A percentile compares a stretch with the other conserved stretches of the same genome.
Evolutionary conservation across 129 eudicot genomes (phyloP).

Genomic region (Tagetes erecta): DNA sequence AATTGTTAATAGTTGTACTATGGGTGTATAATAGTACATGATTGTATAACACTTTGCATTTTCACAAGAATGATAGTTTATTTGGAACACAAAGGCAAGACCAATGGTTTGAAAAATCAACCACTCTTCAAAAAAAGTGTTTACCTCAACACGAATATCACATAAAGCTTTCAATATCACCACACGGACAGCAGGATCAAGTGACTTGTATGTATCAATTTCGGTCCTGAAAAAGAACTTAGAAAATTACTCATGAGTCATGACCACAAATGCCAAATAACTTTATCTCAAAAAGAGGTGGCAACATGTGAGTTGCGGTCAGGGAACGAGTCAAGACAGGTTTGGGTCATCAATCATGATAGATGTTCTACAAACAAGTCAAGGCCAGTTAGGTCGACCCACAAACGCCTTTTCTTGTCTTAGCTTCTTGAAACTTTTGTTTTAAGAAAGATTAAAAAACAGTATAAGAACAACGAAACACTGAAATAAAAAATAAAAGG

Average conservation of each 20-base stretch:
- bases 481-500: neutral
- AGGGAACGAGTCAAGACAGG: neutral
- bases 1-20: neutral
- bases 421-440: neutral
- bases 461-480: neutral
- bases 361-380: neutral
- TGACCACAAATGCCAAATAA: slow-evolving; percentile 9
- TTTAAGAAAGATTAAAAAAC: neutral
- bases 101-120: slow-evolving; percentile 8
- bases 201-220: slow-evolving; percentile 71
- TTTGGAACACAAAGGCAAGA: slow-evolving; percentile 9
- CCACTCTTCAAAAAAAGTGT: neutral
- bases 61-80: slow-evolving; percentile 5
- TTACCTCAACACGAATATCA: slow-evolving; percentile 99
- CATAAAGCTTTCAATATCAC: slow-evolving; percentile 86
- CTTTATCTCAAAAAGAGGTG: slow-evolving; percentile 4
- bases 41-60: neutral
- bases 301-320: neutral
- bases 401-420: neutral
- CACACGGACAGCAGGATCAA: slow-evolving; percentile 87
- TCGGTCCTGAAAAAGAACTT: slow-evolving; percentile 59
- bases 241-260: slow-evolving; percentile 5
- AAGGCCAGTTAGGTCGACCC: neutral
- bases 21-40: neutral
- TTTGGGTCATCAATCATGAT: neutral